Conservation (phyloP, 1,139 yeast species). For the Torulaspora globosa region DNA sequence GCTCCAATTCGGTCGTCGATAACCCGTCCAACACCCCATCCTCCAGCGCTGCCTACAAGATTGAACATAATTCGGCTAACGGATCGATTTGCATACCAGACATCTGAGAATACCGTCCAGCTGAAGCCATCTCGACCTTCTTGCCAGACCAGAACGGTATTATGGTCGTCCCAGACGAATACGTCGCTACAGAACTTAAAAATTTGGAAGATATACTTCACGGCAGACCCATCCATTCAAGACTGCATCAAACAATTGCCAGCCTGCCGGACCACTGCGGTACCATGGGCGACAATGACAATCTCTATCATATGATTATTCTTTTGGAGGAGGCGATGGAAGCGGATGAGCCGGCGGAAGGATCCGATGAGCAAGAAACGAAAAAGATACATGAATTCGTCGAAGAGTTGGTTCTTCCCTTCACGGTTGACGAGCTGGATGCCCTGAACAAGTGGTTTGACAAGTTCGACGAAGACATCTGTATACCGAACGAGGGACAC, state of each 20-base stretch:
- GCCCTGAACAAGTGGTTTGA: slow-evolving; percentile 61
- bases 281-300: slow-evolving; percentile 18
- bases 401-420: slow-evolving; percentile 33
- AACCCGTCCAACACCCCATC: not conserved
- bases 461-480: slow-evolving; percentile 54
- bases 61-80: slow-evolving; percentile 15
- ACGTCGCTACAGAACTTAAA: not conserved
- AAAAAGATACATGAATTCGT: slow-evolving; percentile 34
- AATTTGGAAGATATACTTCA: not conserved
- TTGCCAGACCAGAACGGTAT: not conserved
- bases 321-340: slow-evolving; percentile 29
- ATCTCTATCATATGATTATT: slow-evolving; percentile 32
- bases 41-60: slow-evolving; percentile 7
- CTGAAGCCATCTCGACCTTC: not conserved
- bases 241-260: not conserved
- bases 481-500: slow-evolving; percentile 63
- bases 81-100: slow-evolving; percentile 19
- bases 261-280: not conserved
- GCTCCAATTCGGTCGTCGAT: not conserved
- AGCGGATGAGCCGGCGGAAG: slow-evolving; percentile 23
- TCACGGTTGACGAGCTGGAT: slow-evolving; percentile 51
- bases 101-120: slow-evolving; percentile 3
- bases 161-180: slow-evolving; percentile 1
- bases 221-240: not conserved
- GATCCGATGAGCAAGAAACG: slow-evolving; percentile 13